Percentiles rank a stretch among this genome's conserved stretches.
Evolutionary conservation across 2,329 filamentous ascomycete genomes (phyloP).

Genomic region (Cladosporium sp.): DNA sequence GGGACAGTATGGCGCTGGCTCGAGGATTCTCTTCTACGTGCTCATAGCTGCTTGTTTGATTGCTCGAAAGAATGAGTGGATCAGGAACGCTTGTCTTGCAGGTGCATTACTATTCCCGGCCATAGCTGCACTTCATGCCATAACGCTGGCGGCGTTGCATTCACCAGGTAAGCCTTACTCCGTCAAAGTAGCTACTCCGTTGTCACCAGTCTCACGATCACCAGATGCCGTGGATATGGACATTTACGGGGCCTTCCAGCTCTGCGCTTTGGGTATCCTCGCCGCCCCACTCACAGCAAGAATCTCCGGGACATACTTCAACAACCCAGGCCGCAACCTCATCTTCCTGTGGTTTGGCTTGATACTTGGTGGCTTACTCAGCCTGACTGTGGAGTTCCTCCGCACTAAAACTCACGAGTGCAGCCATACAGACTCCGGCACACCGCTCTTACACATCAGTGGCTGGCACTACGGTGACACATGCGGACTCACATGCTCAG

Average conservation of each 20-base stretch:
- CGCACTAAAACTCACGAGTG: slow-evolving; percentile 52
- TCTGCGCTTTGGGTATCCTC: slow-evolving; percentile 66
- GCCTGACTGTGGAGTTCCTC: slow-evolving; percentile 65
- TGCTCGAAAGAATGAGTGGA: slow-evolving; percentile 62
- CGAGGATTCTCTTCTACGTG: slow-evolving; percentile 61
- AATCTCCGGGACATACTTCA: slow-evolving; percentile 64
- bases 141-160: slow-evolving; percentile 62
- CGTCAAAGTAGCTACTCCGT: neutral
- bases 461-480: slow-evolving; percentile 49
- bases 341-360: slow-evolving; percentile 62
- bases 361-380: slow-evolving; percentile 52
- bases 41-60: slow-evolving; percentile 64
- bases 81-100: slow-evolving; percentile 63
- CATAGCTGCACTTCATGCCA: slow-evolving; percentile 63
- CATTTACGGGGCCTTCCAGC: slow-evolving; percentile 66
- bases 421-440: slow-evolving; percentile 40
- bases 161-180: slow-evolving; percentile 51
- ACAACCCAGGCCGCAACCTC: slow-evolving; percentile 62
- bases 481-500: slow-evolving; percentile 54
- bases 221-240: slow-evolving; percentile 68
- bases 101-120: slow-evolving; percentile 64
- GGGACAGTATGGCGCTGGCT: slow-evolving; percentile 59
- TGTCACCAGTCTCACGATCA: neutral
- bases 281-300: slow-evolving; percentile 64
- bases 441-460: slow-evolving; percentile 39